Evolutionary conservation across 768 basidiomycete genomes (phyloP).

Genomic region (Podaxis pistillaris): DNA sequence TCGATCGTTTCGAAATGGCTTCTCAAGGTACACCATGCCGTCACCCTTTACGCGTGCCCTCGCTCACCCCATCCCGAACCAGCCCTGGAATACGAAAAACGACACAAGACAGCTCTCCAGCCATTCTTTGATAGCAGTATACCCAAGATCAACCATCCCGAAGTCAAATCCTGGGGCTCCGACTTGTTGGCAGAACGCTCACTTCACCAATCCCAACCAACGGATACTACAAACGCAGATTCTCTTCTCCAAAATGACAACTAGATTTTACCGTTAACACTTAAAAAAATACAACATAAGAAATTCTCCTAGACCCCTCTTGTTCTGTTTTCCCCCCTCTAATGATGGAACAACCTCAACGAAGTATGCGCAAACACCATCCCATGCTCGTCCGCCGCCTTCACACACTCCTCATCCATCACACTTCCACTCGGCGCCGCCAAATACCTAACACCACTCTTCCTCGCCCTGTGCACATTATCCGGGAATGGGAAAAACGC

Average conservation of each 20-base stretch:
- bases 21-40: conserved; percentile 55
- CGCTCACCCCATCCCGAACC: not conserved
- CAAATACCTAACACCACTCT: conserved; percentile 90
- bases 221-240: too few species aligned
- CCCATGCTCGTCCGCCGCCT: conserved; percentile 89
- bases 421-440: conserved; percentile 93
- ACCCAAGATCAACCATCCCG: conserved; percentile 67
- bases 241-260: not conserved
- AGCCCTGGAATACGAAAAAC: conserved; percentile 76
- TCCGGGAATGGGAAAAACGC: conserved; percentile 99
- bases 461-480: conserved; percentile 90
- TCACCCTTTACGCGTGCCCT: not conserved
- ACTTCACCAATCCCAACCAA: too few species aligned
- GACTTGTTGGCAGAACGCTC: conserved; percentile 51
- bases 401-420: conserved; percentile 96
- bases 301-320: not conserved
- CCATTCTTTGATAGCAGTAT: conserved; percentile 81
- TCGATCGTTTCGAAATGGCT: conserved; percentile 88
- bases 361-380: conserved; percentile 92
- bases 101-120: conserved; percentile 52
- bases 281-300: not conserved
- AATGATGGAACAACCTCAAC: conserved; percentile 90
- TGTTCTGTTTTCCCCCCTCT: conserved; percentile 17
- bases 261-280: not conserved
- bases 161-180: conserved; percentile 71